phyloP scores from a whole-genome alignment of 768 basidiomycete genomes.

The Hydnomerulius pinastri region DNA sequence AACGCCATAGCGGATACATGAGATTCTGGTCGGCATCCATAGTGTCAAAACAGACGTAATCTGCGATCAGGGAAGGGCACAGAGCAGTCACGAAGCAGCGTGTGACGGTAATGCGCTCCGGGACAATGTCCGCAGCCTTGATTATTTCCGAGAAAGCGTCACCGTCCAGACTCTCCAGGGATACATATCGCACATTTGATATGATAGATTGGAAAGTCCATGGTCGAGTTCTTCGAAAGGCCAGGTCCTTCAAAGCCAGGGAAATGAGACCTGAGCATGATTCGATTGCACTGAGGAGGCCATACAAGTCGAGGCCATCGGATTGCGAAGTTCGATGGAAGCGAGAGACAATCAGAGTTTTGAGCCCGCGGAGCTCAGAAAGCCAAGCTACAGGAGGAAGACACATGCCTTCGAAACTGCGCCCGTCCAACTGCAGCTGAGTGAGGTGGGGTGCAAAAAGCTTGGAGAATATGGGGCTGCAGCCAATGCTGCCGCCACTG shows the following conservation, averaged over 20 bases:
- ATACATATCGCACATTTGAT: neutral
- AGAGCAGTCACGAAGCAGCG: neutral
- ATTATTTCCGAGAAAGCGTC: constrained; percentile 1
- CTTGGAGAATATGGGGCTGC: neutral
- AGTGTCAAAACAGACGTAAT: neutral
- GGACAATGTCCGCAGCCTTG: neutral
- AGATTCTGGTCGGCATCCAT: neutral
- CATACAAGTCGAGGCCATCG: constrained; percentile 1
- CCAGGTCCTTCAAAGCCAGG: neutral
- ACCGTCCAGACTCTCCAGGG: neutral
- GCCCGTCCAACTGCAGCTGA: neutral
- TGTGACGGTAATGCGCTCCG: neutral
- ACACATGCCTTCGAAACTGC: constrained; percentile 1
- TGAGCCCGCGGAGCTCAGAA: neutral
- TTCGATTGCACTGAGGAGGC: neutral
- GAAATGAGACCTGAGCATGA: neutral
- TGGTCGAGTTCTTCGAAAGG: constrained; percentile 1
- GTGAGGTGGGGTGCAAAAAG: neutral
- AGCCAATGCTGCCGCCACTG: neutral
- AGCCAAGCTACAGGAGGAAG: constrained; percentile 2
- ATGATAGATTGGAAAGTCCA: neutral
- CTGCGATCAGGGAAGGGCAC: neutral
- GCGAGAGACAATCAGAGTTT: neutral
- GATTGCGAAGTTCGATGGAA: neutral
- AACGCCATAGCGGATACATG: neutral